phyloP scores from a whole-genome alignment of 2,329 filamentous ascomycete species.

The Septoria petroselini region DNA sequence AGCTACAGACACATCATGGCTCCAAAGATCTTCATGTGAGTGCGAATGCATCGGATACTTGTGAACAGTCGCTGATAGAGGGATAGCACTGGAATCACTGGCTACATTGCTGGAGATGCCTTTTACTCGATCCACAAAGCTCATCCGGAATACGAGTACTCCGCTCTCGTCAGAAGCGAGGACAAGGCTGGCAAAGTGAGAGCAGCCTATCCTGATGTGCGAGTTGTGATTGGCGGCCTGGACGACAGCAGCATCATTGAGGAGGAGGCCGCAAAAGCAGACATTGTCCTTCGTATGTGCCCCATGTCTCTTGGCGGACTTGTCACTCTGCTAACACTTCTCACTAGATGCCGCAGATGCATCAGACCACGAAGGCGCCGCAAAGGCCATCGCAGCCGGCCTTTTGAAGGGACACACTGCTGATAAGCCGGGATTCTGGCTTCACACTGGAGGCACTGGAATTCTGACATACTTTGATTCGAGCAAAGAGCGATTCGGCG shows the following conservation, averaged over 20 bases:
- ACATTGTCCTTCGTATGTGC: slow-evolving; percentile 50
- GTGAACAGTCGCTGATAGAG: slow-evolving; percentile 1
- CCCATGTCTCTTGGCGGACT: neutral
- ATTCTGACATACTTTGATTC: slow-evolving; percentile 54
- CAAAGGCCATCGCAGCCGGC: slow-evolving; percentile 52
- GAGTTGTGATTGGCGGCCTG: slow-evolving; percentile 52
- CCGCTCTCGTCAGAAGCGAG: slow-evolving; percentile 50
- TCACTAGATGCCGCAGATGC: slow-evolving; percentile 45
- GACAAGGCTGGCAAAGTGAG: slow-evolving; percentile 48
- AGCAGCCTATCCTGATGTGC: slow-evolving; percentile 37
- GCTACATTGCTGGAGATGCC: slow-evolving; percentile 49
- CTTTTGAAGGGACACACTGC: slow-evolving; percentile 48
- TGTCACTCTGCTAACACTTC: too few species aligned
- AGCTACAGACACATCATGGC: slow-evolving; percentile 23
- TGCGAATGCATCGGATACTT: neutral
- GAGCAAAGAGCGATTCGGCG: slow-evolving; percentile 48
- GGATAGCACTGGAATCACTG: slow-evolving; percentile 35
- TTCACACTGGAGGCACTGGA: slow-evolving; percentile 58
- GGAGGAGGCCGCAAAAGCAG: slow-evolving; percentile 48
- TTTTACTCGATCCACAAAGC: slow-evolving; percentile 45
- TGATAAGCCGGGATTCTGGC: slow-evolving; percentile 37
- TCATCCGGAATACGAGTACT: slow-evolving; percentile 51
- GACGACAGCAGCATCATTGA: slow-evolving; percentile 47
- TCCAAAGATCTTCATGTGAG: slow-evolving; percentile 35
- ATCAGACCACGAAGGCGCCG: slow-evolving; percentile 47